phyloP scores from a whole-genome alignment of 306 rosid genomes.

The Vigna nakashimae region DNA sequence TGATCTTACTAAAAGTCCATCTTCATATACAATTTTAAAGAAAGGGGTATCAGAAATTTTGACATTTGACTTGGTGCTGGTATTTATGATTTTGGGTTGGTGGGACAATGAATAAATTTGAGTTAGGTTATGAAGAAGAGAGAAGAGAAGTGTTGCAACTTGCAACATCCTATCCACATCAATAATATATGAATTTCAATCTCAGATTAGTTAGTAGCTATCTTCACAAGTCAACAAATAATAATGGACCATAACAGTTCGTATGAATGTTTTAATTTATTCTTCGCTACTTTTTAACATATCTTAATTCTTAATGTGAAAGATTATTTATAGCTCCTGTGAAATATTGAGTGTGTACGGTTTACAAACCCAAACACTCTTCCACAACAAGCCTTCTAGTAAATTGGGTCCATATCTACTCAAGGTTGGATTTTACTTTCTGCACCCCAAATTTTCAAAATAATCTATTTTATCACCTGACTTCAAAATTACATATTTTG shows the following conservation, averaged over 20 bases:
- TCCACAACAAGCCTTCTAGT: background rate
- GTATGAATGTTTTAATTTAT: background rate
- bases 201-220: background rate
- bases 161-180: constrained; percentile 3
- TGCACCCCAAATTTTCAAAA: too few relatives aligned
- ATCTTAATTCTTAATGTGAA: background rate
- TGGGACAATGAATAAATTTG: constrained; percentile 4
- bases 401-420: background rate
- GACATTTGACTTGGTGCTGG: background rate
- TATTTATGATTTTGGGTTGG: constrained; percentile 21
- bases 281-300: background rate
- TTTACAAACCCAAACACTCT: background rate
- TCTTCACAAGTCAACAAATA: constrained; percentile 19
- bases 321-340: background rate
- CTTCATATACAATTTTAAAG: background rate
- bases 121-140: constrained; percentile 6
- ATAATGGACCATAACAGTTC: background rate
- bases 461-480: too few relatives aligned
- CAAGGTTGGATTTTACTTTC: too few relatives aligned
- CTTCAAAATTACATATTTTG: too few relatives aligned
- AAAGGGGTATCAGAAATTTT: background rate
- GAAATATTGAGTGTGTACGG: background rate
- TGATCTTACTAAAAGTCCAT: background rate
- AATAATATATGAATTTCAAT: background rate
- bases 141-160: background rate